phyloP scores from a whole-genome alignment of 148 eudicot genomes.

The Silene uniflora region DNA sequence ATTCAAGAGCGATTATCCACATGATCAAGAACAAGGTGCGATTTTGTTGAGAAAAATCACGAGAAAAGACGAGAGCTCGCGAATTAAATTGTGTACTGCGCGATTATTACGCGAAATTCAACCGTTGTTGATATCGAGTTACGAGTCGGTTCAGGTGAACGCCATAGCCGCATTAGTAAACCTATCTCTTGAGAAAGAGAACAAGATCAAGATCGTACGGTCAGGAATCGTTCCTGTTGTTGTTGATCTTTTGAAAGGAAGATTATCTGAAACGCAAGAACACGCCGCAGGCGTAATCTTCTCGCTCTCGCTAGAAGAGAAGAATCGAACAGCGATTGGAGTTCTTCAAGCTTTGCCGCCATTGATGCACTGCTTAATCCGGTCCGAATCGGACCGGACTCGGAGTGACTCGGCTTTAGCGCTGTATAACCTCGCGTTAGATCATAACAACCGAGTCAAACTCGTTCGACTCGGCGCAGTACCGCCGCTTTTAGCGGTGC shows the following conservation, averaged over 20 bases:
- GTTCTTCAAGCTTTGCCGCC: constrained; percentile 77
- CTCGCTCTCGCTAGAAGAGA: constrained; percentile 69
- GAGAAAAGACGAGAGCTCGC: constrained; percentile 44
- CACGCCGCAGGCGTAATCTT: constrained; percentile 84
- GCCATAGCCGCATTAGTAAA: constrained; percentile 77
- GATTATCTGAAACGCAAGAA: constrained; percentile 58
- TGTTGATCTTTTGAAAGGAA: constrained; percentile 52
- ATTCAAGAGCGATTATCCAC: constrained; percentile 49
- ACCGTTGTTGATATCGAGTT: constrained; percentile 43
- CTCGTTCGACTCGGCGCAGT: constrained; percentile 70
- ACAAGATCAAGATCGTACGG: constrained; percentile 71
- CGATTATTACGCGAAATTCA: constrained; percentile 36
- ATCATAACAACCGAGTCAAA: constrained; percentile 68
- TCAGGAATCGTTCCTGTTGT: constrained; percentile 64
- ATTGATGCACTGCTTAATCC: constrained; percentile 48
- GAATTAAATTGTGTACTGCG: constrained; percentile 55
- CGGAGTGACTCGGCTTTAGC: constrained; percentile 82
- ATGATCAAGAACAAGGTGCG: constrained; percentile 54
- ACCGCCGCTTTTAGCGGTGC: constrained; percentile 47
- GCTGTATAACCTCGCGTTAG: constrained; percentile 58
- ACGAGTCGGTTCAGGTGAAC: constrained; percentile 55
- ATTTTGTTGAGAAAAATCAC: constrained; percentile 47
- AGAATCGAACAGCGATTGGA: constrained; percentile 76
- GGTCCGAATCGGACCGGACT: constrained; percentile 64
- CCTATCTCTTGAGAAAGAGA: constrained; percentile 56